phyloP scores from a whole-genome alignment of 2,329 filamentous ascomycete genomes.

The Stagonosporopsis tanaceti region DNA sequence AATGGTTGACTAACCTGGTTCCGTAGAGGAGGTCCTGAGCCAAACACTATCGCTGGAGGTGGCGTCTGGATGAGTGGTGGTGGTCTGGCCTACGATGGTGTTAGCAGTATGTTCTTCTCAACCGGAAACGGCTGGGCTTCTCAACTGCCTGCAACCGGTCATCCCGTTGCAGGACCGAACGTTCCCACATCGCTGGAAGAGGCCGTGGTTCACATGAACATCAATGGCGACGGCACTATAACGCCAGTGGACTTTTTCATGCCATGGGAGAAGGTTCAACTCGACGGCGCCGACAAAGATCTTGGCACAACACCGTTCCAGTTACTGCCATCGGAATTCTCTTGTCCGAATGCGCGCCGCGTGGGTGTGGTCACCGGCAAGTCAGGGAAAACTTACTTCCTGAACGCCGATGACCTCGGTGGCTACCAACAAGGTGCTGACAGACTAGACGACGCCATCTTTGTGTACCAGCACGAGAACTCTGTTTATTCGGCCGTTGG shows the following conservation, averaged over 20 bases:
- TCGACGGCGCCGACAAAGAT: conserved; percentile 61
- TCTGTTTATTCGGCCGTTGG: conserved; percentile 60
- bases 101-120: conserved; percentile 57
- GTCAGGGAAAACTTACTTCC: conserved; percentile 60
- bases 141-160: conserved; percentile 51
- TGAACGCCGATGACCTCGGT: conserved; percentile 59
- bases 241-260: conserved; percentile 60
- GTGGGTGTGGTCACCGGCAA: conserved; percentile 61
- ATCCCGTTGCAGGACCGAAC: conserved; percentile 55
- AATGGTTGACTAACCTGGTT: not conserved
- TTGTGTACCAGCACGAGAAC: conserved; percentile 57
- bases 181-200: conserved; percentile 59
- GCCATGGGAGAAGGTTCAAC: conserved; percentile 58
- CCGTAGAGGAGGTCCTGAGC: conserved; percentile 53
- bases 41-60: conserved; percentile 51
- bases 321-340: conserved; percentile 55
- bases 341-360: conserved; percentile 54
- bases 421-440: conserved; percentile 58
- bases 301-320: conserved; percentile 57
- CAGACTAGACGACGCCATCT: conserved; percentile 55
- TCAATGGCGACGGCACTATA: conserved; percentile 55
- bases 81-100: conserved; percentile 57
- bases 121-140: conserved; percentile 60
- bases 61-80: conserved; percentile 62
- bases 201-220: conserved; percentile 59